Evolutionary conservation across 495 filamentous ascomycete genomes (phyloP), one percentile per base, ranked within the genome.

Genomic region (Sporormia fimetaria): DNA sequence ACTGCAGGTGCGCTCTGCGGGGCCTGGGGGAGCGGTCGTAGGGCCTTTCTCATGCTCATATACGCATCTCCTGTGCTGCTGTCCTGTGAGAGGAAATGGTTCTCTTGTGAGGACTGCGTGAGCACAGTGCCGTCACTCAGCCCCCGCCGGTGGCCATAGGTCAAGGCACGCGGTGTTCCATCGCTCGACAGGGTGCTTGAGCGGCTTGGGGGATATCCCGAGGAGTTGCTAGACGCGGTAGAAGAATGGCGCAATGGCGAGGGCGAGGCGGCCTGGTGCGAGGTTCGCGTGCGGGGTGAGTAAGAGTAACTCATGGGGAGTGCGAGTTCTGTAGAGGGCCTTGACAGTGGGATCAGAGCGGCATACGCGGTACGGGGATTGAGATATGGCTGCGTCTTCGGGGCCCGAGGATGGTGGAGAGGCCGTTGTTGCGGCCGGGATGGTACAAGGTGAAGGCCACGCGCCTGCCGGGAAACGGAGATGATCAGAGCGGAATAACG

Each of bases 171-270:
- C 47, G 20, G 64, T 64, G 57, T 73, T 78, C n/a, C 71, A 49
- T 73, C 71, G 3, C 84, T 88, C n/a, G 83, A 84, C 21, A 78
- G 60, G 6, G 81, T 85, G 56, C 82, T 86, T 33, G 81, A 76
- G 30, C 80, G 75, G 51, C 80, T 82, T 14, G 76, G 67, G 11
- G 76, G 68, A 47, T 75, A 80, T 1, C 75, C 70, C 0, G 84
- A 87, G 12, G 85, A 93, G 41, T 66, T 73, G 4, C 80, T 83
- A 9, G 85, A 90, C 16, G 81, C 76, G 37, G 70, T 87, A 4
- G 85, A 93, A 18, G 74, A 70, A 56, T 88, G 78, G 41, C 85
- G 71, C 42, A 73, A 57, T 8, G 75, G 78, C 54, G 71, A 80
- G 54, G 67, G 75, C 52, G 63, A 61, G 35, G 71, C 60, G 25